phyloP scores from a whole-genome alignment of 2,329 filamentous ascomycete genomes.

The Diaporthe sp. region DNA sequence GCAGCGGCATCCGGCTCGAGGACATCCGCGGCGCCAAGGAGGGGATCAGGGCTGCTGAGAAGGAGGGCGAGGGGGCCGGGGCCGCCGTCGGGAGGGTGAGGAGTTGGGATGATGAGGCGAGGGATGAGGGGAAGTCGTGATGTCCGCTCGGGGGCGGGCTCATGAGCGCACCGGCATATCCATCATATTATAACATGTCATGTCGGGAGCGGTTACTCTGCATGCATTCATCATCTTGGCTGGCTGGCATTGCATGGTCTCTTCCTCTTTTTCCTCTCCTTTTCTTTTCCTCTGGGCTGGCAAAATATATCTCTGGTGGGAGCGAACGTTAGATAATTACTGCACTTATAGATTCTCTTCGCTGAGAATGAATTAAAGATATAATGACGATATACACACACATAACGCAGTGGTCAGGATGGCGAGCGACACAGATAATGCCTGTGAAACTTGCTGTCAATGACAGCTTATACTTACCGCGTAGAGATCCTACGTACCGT shows the following conservation, averaged over 20 bases:
- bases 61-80: constrained; percentile 8
- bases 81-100: constrained; percentile 37
- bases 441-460: not conserved
- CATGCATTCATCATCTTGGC: not conserved
- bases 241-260: constrained; percentile 16
- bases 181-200: not conserved
- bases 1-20: constrained; percentile 79
- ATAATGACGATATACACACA: not conserved
- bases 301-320: not conserved
- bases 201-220: not conserved
- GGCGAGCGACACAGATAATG: not conserved
- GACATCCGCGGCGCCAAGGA: constrained; percentile 64
- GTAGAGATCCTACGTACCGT: not conserved
- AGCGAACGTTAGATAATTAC: not conserved
- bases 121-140: constrained; percentile 21
- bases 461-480: not conserved
- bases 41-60: constrained; percentile 47
- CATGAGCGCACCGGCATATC: not conserved
- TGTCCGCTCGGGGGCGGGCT: not conserved
- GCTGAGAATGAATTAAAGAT: not conserved
- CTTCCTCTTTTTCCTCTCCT: not conserved
- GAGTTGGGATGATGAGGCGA: constrained; percentile 44
- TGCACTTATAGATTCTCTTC: not conserved
- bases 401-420: too few relatives aligned
- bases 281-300: too few relatives aligned